Evolutionary conservation across 306 rosid genomes (phyloP), one percentile per base, ranked within the genome.

Genomic region (Glycine latifolia): DNA sequence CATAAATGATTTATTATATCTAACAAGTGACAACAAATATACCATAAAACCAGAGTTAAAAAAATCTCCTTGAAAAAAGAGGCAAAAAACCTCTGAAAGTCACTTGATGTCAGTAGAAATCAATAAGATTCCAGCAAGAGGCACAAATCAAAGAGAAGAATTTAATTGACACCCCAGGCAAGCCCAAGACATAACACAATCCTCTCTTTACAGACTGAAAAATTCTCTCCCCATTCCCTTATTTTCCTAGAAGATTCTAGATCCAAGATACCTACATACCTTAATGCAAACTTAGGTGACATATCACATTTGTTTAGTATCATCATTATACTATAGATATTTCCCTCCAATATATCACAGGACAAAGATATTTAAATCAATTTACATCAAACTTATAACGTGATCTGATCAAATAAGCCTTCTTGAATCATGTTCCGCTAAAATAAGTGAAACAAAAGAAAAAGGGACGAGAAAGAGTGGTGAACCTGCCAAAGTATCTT

Each of bases 401-500:
- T 26, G 71, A 74, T 58, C 20, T 5, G 10, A n/a, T 62, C 12
- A 49, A 6, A 47, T 3, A 10, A 20, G 9, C 43, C 41, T 3
- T 7, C 41, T 3, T 4, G 39, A 35, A 71, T 15, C 2, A 59
- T 69, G 77, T 43, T 46, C 47, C 48, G 0, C 8, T 9, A 56
- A 15, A 70, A 44, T 3, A 16, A 37, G 15, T 10, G 35, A 53
- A 67, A 12, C 5, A 15, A 33, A 16, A 41, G 3, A 31, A 3
- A 3, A 5, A 3, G 2, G 20, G 49, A 26, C 1, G 61, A 3
- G 10, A 59, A 26, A 13, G 20, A 20, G 44, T 7, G 81, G 20
- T 41, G 16, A 35, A 95, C 99, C 99, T 96, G 99, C 97, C 97
- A 89, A 26, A 96, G 92, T 59, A 96, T 96, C 87, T 96, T 96